Evolutionary conservation across 306 rosid genomes (phyloP), one percentile per base, ranked within the genome.

Genomic region (Elaeagnus macrophylla): DNA sequence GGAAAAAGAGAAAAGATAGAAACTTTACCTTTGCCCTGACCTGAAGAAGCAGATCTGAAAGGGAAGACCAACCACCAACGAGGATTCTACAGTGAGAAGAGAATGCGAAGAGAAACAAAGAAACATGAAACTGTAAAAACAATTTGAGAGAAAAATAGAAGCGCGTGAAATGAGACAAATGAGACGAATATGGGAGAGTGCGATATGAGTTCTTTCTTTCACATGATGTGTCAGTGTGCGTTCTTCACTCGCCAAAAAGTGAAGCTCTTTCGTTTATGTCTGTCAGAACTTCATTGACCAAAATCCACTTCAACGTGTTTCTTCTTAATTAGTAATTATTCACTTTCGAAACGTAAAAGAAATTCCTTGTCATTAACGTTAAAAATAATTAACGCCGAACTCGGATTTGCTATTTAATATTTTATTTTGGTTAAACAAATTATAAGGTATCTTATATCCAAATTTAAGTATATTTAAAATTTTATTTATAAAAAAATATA

Each of bases 181-280:
- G 51, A 55, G 48, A 52, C 49, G 52, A 54, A 72, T 12, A 46
- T 12, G 63, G 45, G 66, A 60, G 72, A 68, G 45, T 62, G 4
- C 4, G 32, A 25, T 25, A 52, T 39, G 55, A 25, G 32, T 5
- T 25, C 32, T 25, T 2, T 6, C 10, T 41, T 69, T 73, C 94
- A 82, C 94, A 90, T 88, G 96, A 66, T 55, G 39, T 77, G 83
- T 84, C 94, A 77, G 94, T 7, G 20, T 59, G 49, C 48, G 37
- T 15, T 65, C 39, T 25, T 9, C 51, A 18, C 11, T 17, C 46
- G 41, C 51, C n/a, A n/a, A 65, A 73, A 73, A 76, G 69, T 36
- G 37, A 12, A 12, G 37, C 43, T 58, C 32, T 25, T 1, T 25
- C 53, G 12, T 17, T 43, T 54, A 66, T 61, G 56, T 51, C 37